Evolutionary conservation across 2,329 filamentous ascomycete genomes (phyloP), one percentile per base, ranked within the genome.

Genomic region (Rutstroemia sydowiana): DNA sequence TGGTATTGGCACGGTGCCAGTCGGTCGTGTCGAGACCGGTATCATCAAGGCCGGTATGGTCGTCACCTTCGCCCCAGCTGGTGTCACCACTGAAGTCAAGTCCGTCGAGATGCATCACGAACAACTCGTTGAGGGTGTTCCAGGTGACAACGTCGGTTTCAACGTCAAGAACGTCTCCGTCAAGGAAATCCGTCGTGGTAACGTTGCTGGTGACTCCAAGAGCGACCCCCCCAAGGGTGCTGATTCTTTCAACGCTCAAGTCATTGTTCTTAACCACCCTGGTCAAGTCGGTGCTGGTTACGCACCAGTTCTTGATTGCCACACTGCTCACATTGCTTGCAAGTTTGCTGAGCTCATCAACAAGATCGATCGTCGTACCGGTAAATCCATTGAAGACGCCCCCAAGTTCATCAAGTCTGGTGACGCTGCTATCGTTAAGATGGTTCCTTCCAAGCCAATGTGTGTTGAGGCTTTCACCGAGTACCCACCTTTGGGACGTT

Each of bases 91-190:
- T 83, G 93, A 98, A 88, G 93, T 97, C 85, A 98, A 98, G 90
- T 97, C 92, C 76, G 93, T 98, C 70, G 93, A 98, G 83, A 98
- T 98, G 93, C 92, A 96, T 85, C 92, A 97, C 90, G 89, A 96
- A 83, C 91, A 96, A 87, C 91, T 98, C 67, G 59, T 73, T 63
- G 86, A 95, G 84, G 93, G 93, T 88, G 71, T 88, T 65, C 93
- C 93, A 71, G 93, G 93, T 85, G 93, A 98, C 88, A 98, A 98
- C 83, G 93, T 98, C 75, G 93, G 93, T 70, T 98, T 98, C 91
- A 98, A 98, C 88, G 92, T 98, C 80, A 98, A 98, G 91, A 98
- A 98, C 93, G 93, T 98, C 71, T 97, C 93, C 76, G 93, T 98
- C 80, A 98, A 98, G 91, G 93, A 98, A 76, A 95, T 98, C 73